A percentile compares a stretch with the other conserved stretches of the same genome.
Evolutionary conservation across 108 stramenopile genomes (phyloP).

Genomic region (Bacterosira constricta): DNA sequence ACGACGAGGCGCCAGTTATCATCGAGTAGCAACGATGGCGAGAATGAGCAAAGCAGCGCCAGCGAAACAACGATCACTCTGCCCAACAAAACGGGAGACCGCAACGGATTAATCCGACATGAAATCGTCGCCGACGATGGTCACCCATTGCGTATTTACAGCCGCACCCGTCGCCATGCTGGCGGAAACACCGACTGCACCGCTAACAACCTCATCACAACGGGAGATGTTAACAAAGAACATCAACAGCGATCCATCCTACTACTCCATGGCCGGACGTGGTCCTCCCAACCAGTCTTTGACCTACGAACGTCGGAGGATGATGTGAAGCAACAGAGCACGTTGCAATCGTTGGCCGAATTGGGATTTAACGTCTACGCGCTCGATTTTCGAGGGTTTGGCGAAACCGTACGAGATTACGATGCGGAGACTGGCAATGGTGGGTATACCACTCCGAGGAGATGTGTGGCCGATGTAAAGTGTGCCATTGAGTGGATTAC

Average conservation of each 20-base stretch:
- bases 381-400: constrained; percentile 92
- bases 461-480: constrained; percentile 80
- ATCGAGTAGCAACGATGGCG: not conserved
- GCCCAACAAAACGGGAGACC: constrained; percentile 34
- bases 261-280: constrained; percentile 85
- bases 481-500: constrained; percentile 78
- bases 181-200: not conserved
- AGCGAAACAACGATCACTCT: not conserved
- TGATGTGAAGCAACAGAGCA: constrained; percentile 32
- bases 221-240: no score
- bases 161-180: constrained; percentile 10
- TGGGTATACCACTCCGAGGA: constrained; percentile 64
- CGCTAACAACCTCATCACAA: not conserved
- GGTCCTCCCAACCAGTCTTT: constrained; percentile 87
- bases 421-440: constrained; percentile 11
- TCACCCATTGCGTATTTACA: constrained; percentile 30
- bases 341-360: constrained; percentile 67
- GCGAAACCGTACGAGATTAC: constrained; percentile 74
- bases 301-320: constrained; percentile 52
- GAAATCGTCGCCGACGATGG: constrained; percentile 29
- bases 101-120: constrained; percentile 34
- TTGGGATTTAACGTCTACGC: constrained; percentile 67
- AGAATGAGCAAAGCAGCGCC: not conserved
- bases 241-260: constrained; percentile 54
- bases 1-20: not conserved